These are phyloP conservation scores for Orbilia blumenaviensis DNA, from an alignment of 2,329 filamentous ascomycete genomes.

Conservation along the genomic window DNA sequence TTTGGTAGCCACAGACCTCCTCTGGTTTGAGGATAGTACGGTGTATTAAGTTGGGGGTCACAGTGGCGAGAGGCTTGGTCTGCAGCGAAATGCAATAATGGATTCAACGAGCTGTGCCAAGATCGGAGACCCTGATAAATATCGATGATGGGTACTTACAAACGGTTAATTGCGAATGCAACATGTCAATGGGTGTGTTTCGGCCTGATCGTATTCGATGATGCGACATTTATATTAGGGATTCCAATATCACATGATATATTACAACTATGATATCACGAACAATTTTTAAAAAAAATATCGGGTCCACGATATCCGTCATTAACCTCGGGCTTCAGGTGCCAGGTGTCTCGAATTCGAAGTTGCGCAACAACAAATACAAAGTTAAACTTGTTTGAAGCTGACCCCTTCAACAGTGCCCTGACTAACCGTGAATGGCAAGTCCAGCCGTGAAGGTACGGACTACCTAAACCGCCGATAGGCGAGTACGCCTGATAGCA, in stretches of 20 bases:
- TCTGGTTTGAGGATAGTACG: neutral
- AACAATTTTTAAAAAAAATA: too few species aligned
- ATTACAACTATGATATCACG: too few species aligned
- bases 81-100: neutral
- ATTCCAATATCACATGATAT: neutral
- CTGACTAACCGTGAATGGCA: conserved; percentile 45
- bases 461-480: conserved; percentile 21
- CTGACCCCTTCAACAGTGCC: too few species aligned
- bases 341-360: neutral
- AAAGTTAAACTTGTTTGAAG: neutral
- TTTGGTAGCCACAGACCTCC: conserved; percentile 2
- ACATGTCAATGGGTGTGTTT: neutral
- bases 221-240: neutral
- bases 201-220: neutral
- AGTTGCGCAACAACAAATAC: neutral
- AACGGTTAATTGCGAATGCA: neutral
- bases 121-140: neutral
- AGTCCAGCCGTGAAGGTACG: conserved; percentile 32
- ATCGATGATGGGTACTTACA: neutral
- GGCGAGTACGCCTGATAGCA: conserved; percentile 17
- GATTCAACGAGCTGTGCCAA: neutral
- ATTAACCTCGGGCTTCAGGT: neutral
- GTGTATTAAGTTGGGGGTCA: conserved; percentile 20
- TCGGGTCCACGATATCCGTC: neutral
- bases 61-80: neutral